These are phyloP conservation scores for Marasmius sp. DNA, from an alignment of 1,284 basidiomycete genomes.

Conservation along the genomic window DNA sequence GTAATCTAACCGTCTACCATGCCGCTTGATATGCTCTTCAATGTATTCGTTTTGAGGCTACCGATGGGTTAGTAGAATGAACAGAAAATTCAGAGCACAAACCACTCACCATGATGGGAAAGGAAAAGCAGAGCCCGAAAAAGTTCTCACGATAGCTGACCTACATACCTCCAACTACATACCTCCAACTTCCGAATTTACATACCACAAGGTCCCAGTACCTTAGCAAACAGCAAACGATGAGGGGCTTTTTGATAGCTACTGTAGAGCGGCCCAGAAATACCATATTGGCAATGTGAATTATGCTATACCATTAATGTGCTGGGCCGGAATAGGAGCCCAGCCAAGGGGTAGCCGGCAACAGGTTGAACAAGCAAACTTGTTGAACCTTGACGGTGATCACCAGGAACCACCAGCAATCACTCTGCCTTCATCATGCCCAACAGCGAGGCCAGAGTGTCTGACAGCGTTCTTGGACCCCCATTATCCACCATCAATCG, in stretches of 20 bases:
- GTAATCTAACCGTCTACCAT: constrained; percentile 84
- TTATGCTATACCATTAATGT: neutral
- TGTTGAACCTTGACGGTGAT: neutral
- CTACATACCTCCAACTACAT: too few relatives aligned
- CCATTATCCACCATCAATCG: constrained; percentile 48
- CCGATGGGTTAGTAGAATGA: neutral
- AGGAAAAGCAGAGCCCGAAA: constrained; percentile 26
- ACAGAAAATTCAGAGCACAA: neutral
- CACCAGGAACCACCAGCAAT: neutral
- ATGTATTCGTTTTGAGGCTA: constrained; percentile 81
- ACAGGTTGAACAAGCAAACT: constrained; percentile 28
- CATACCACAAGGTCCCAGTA: too few relatives aligned
- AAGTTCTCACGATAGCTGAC: neutral
- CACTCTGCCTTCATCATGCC: neutral
- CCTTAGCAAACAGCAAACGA: too few relatives aligned
- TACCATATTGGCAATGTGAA: too few relatives aligned
- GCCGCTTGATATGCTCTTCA: constrained; percentile 86
- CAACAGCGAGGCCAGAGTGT: constrained; percentile 2
- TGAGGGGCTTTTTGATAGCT: too few relatives aligned
- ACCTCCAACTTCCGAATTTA: neutral
- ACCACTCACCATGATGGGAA: constrained; percentile 56
- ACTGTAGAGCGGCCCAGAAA: too few relatives aligned
- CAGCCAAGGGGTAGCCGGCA: neutral
- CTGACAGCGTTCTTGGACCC: constrained; percentile 5
- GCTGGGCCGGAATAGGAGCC: constrained; percentile 14